Evolutionary conservation across 352 stramenopile species (phyloP), one percentile per base, ranked within the genome.

Genomic region (Pythium aristosporum): DNA sequence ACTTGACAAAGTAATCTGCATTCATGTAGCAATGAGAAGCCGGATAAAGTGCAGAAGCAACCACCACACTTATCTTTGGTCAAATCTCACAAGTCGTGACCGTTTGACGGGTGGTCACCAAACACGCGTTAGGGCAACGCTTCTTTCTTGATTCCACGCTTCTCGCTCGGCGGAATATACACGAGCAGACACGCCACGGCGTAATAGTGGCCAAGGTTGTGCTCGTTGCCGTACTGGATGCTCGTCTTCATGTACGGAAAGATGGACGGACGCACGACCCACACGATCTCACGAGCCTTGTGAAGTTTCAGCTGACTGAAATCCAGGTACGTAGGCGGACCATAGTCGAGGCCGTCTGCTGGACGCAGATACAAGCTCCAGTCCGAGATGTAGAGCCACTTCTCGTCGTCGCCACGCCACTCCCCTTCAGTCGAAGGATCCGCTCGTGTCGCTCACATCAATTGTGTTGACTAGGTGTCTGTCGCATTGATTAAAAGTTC

Each of bases 191-290:
- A 69, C 21, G 55, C 63, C 16, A 42, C 47, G 1, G 63, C 47
- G 25, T 69, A 64, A 25, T 69, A 69, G n/a, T 30, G 37, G 6
- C 21, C 50, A 10, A 69, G 37, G 6, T 15, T 12, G n/a, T 49
- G 47, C 36, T 69, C 56, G 37, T 64, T 68, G 12, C 55, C 49
- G 43, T 69, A 69, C 25, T 42, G 16, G 0, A 51, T 21, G 30
- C 47, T 51, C 30, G 44, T 50, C 39, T 69, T 64, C 28, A 52
- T 21, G 11, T 54, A 54, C 5, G 54, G 63, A 44, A 69, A 69
- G 1, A 16, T 48, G 7, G 18, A 8, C 5, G 56, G 63, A 3
- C 25, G 54, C 6, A 44, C 63, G 46, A 69, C 39, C 63, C 63
- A 69, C 47, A 69, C 47, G 10, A 61, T 41, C 15, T 53, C 18